phyloP scores from a whole-genome alignment of 1,139 yeast species.

The Yamadazyma dendronema region DNA sequence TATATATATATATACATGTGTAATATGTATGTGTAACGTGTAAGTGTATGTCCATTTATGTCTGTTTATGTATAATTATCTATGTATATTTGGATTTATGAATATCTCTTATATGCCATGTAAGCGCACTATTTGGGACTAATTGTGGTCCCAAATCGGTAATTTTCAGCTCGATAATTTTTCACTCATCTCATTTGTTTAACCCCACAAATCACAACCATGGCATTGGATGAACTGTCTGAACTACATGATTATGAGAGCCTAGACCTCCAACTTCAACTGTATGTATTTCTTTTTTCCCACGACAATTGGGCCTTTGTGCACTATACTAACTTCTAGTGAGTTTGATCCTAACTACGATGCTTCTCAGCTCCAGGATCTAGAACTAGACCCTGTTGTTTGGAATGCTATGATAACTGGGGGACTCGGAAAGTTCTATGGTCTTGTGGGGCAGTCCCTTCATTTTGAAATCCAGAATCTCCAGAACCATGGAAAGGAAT shows the following conservation, averaged over 20 bases:
- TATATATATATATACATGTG: too few relatives aligned
- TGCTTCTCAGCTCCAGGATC: conserved; percentile 2
- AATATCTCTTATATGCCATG: conserved; percentile 16
- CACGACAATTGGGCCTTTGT: not conserved
- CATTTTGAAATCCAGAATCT: conserved; percentile 28
- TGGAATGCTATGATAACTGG: conserved; percentile 31
- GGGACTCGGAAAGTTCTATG: conserved; percentile 30
- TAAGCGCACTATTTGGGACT: too few relatives aligned
- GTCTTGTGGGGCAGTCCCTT: conserved; percentile 36
- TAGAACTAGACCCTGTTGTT: conserved; percentile 18
- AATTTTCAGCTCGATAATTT: not conserved
- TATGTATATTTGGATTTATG: conserved; percentile 8
- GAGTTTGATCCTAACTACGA: conserved; percentile 10
- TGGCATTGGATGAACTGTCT: too few relatives aligned
- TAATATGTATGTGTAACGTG: too few relatives aligned
- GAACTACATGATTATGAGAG: too few relatives aligned
- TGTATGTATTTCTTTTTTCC: conserved; percentile 16
- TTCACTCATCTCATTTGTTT: not conserved
- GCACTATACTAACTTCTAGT: conserved; percentile 13
- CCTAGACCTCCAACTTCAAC: conserved; percentile 8
- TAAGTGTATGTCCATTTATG: not conserved
- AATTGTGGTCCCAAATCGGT: too few relatives aligned
- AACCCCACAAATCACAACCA: not conserved
- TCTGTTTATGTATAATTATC: not conserved
- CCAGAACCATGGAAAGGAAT: conserved; percentile 10